phyloP scores from a whole-genome alignment of 768 basidiomycete genomes.

The Tricholoma sp. region DNA sequence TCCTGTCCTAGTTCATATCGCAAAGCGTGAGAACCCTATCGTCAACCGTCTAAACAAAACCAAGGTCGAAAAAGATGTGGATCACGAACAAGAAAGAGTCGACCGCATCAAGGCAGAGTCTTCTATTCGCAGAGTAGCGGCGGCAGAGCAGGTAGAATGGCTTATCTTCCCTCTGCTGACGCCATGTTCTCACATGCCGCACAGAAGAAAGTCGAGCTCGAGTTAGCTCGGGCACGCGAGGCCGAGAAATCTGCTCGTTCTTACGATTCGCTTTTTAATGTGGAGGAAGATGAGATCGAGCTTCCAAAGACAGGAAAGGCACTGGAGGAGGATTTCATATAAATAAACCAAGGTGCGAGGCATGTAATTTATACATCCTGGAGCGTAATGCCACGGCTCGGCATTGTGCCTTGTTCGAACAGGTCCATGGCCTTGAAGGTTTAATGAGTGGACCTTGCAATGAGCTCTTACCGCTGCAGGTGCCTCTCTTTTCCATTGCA shows the following conservation, averaged over 20 bases:
- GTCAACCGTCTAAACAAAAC: constrained; percentile 95
- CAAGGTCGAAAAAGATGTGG: constrained; percentile 75
- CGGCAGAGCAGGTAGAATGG: constrained; percentile 57
- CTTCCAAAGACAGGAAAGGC: constrained; percentile 62
- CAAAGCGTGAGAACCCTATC: constrained; percentile 79
- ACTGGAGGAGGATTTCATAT: constrained; percentile 90
- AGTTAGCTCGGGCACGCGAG: constrained; percentile 69
- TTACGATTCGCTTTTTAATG: constrained; percentile 77
- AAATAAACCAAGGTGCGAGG: constrained; percentile 16
- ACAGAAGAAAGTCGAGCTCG: constrained; percentile 77
- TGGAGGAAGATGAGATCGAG: constrained; percentile 50
- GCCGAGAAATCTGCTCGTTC: constrained; percentile 86
- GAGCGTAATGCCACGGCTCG: neutral
- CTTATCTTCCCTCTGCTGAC: neutral
- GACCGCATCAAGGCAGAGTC: constrained; percentile 79
- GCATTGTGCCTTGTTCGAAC: neutral
- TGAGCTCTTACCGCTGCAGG: too few species aligned
- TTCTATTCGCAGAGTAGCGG: constrained; percentile 53
- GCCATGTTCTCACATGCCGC: neutral
- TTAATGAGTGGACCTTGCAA: too few species aligned
- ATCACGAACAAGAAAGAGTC: constrained; percentile 85
- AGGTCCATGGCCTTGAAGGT: too few species aligned
- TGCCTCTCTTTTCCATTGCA: too few species aligned
- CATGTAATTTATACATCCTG: neutral
- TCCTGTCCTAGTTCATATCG: constrained; percentile 56